These are phyloP conservation scores for Alternaria hordeiaustralica DNA, from an alignment of 2,329 filamentous ascomycete genomes.

Conservation along the genomic window DNA sequence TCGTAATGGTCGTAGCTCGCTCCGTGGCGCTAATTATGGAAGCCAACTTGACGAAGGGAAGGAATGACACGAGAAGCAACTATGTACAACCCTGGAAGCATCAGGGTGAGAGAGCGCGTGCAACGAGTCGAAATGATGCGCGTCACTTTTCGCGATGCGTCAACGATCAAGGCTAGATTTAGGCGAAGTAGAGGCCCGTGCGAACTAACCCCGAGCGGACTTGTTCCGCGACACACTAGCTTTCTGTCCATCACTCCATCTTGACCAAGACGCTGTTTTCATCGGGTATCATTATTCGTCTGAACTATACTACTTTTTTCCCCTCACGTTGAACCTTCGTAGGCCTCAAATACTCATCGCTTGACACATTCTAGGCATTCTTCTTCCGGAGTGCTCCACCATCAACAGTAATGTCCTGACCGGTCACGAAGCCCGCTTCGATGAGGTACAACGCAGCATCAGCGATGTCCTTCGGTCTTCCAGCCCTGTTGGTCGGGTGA, in stretches of 20 bases:
- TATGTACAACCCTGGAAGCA: conserved; percentile 8
- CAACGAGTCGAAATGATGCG: not conserved
- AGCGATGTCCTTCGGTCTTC: conserved; percentile 55
- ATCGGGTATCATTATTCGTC: conserved; percentile 1
- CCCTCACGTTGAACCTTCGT: not conserved
- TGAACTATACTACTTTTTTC: not conserved
- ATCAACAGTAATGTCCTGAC: conserved; percentile 48
- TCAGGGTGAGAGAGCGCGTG: not conserved
- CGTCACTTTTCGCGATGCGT: conserved; percentile 14
- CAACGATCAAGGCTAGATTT: conserved; percentile 4
- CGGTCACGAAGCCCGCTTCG: conserved; percentile 49
- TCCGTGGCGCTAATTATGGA: conserved; percentile 23
- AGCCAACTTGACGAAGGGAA: conserved; percentile 40
- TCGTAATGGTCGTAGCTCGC: conserved; percentile 39
- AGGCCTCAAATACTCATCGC: not conserved
- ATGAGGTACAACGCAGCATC: conserved; percentile 53
- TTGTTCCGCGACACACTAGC: not conserved
- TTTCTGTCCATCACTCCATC: not conserved
- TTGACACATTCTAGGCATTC: conserved; percentile 7
- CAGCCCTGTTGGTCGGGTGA: conserved; percentile 55
- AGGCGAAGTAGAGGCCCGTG: conserved; percentile 8
- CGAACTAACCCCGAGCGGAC: not conserved
- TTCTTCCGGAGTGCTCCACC: conserved; percentile 48
- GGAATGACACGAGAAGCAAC: conserved; percentile 8
- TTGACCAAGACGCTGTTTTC: not conserved